Conservation (phyloP, 2,329 filamentous ascomycete genomes). For the Exophiala xenobiotica region DNA sequence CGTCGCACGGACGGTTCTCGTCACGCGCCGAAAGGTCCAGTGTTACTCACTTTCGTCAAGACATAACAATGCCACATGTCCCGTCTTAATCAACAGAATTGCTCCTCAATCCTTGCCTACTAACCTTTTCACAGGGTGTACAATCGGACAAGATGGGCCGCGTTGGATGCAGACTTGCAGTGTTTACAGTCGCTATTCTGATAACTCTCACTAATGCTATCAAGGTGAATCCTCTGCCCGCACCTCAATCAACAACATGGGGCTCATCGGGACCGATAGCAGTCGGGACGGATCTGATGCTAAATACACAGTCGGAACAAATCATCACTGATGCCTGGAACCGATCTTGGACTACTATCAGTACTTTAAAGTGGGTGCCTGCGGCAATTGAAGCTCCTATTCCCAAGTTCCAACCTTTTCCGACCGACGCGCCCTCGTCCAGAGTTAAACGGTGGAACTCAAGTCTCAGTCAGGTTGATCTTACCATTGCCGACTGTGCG, state of each 20-base stretch:
- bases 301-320: conserved; percentile 40
- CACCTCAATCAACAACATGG: conserved; percentile 55
- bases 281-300: conserved; percentile 40
- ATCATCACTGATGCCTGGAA: conserved; percentile 51
- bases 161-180: neutral
- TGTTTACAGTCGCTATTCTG: neutral
- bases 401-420: conserved; percentile 52
- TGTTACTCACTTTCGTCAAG: neutral
- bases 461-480: conserved; percentile 44
- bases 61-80: no score
- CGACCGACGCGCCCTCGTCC: conserved; percentile 37
- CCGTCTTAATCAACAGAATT: no score
- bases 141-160: neutral
- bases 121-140: neutral
- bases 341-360: conserved; percentile 51
- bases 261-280: conserved; percentile 51
- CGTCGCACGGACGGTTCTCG: neutral
- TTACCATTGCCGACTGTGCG: conserved; percentile 47
- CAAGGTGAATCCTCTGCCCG: conserved; percentile 55
- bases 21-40: neutral
- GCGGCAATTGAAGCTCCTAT: conserved; percentile 54
- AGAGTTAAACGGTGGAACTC: conserved; percentile 16
- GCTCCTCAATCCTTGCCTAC: neutral
- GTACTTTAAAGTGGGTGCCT: conserved; percentile 54
- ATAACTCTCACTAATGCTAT: conserved; percentile 39